phyloP scores from a whole-genome alignment of 768 basidiomycete species.

The Leccinum aurantiacum region DNA sequence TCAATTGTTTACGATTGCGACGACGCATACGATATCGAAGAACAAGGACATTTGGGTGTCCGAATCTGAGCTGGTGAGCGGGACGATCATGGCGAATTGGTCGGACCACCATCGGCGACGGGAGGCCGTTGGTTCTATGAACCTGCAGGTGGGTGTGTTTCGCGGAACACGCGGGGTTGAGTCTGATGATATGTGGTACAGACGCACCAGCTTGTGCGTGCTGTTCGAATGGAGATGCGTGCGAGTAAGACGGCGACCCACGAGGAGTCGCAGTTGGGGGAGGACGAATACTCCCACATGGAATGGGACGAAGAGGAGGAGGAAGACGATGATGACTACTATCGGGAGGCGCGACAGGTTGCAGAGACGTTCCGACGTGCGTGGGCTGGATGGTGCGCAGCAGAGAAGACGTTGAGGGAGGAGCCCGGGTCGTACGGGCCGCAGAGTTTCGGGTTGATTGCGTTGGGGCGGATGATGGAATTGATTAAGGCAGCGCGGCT shows the following conservation, averaged over 20 bases:
- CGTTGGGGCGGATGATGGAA: slow-evolving; percentile 43
- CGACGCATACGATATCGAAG: slow-evolving; percentile 38
- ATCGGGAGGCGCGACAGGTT: slow-evolving; percentile 29
- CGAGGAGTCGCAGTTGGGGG: slow-evolving; percentile 27
- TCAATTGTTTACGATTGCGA: slow-evolving; percentile 36
- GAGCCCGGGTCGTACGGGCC: slow-evolving; percentile 37
- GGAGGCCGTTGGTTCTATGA: slow-evolving; percentile 43
- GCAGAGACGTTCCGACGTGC: slow-evolving; percentile 38
- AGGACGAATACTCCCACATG: slow-evolving; percentile 25
- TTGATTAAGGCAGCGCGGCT: slow-evolving; percentile 31
- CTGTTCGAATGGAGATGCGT: slow-evolving; percentile 36
- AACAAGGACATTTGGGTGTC: slow-evolving; percentile 36
- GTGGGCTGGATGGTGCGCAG: slow-evolving; percentile 46
- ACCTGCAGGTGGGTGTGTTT: slow-evolving; percentile 39
- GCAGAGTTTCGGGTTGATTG: slow-evolving; percentile 47
- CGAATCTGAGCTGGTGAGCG: slow-evolving; percentile 45
- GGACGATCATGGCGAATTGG: slow-evolving; percentile 46
- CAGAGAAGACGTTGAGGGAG: slow-evolving; percentile 29
- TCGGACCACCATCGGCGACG: slow-evolving; percentile 41
- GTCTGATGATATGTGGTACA: slow-evolving; percentile 19
- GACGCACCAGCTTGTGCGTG: slow-evolving; percentile 41
- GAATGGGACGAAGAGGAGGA: slow-evolving; percentile 26
- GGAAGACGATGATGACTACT: slow-evolving; percentile 27
- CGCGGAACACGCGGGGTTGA: background rate
- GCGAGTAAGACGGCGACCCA: slow-evolving; percentile 7